phyloP scores from a whole-genome alignment of 148 eudicot genomes.

The Linanthus parryae region DNA sequence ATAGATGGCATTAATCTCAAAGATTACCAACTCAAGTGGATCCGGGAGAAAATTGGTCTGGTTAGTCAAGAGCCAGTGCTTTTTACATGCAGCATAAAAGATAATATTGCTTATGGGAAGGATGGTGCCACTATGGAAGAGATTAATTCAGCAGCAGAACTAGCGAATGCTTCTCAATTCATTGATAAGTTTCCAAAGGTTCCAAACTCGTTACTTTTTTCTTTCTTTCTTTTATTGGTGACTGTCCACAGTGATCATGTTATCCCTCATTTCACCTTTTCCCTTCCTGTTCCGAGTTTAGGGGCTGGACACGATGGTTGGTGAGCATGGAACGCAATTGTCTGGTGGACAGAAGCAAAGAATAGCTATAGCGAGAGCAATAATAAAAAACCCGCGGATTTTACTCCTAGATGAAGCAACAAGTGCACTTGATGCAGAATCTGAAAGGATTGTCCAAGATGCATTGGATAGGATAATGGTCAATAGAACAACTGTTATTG shows the following conservation, averaged over 20 bases:
- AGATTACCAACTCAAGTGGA: constrained; percentile 56
- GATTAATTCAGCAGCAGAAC: constrained; percentile 41
- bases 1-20: constrained; percentile 50
- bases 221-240: too few species aligned
- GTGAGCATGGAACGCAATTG: constrained; percentile 79
- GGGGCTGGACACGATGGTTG: constrained; percentile 84
- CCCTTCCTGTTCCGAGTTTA: background rate
- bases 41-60: constrained; percentile 53
- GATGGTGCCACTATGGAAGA: constrained; percentile 46
- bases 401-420: constrained; percentile 89
- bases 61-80: constrained; percentile 69
- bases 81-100: constrained; percentile 53
- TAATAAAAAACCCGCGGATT: constrained; percentile 70
- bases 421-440: constrained; percentile 87
- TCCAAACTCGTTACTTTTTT: too few species aligned
- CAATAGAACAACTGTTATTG: constrained; percentile 67
- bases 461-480: constrained; percentile 79
- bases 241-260: too few species aligned
- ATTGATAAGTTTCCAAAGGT: constrained; percentile 59
- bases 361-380: constrained; percentile 85
- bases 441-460: constrained; percentile 77
- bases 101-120: constrained; percentile 58
- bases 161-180: constrained; percentile 64
- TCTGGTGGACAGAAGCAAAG: constrained; percentile 96
- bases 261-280: background rate